Evolutionary conservation across 2,329 filamentous ascomycete species (phyloP), one percentile per base, ranked within the genome.

Genomic region (Talaromyces sp.): DNA sequence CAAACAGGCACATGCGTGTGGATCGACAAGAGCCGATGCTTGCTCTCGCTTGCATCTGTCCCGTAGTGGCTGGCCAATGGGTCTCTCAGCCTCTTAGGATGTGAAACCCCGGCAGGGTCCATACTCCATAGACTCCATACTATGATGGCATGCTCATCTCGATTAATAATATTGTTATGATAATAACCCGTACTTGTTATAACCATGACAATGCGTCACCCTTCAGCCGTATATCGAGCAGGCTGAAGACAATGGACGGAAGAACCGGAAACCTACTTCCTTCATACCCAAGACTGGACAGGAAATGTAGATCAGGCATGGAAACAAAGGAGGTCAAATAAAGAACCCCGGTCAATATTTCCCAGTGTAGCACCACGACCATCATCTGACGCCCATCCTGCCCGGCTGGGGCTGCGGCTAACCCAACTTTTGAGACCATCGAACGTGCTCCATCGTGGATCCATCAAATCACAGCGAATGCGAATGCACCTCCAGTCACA

Each of bases 341-440:
- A 36, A 36, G 15, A 15, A 15, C 36, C 36, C 36, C 36, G 36
- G 36, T n/a, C 36, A 39, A 39, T 39, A 39, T 25, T 25, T 19
- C 11, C 19, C n/a, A 25, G 22, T 25, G 19, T 47, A 47, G n/a
- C 44, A 19, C 44, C 44, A 36, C 8, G 8, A 6, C 9, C 32
- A 55, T 55, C 52, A 58, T 61, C 52, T 36, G 60, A 42, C 30
- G 44, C n/a, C 44, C 44, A 47, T 47, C 42, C 44, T 19, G 44
- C 15, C 33, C 44, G 19, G 19, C 44, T 47, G 44, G 44, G 44
- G 44, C 44, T 47, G 44, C 44, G 19, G 44, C 44, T 47, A 47
- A 47, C 19, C 44, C 44, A 47, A 47, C 19, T 47, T 44, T 47
- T 19, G n/a, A 25, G 44, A 3, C 44, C n/a, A 30, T 30, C 28